Base-by-base conservation (phyloP, 2,329 filamentous ascomycete genomes). In the Curvularia sp. region DNA sequence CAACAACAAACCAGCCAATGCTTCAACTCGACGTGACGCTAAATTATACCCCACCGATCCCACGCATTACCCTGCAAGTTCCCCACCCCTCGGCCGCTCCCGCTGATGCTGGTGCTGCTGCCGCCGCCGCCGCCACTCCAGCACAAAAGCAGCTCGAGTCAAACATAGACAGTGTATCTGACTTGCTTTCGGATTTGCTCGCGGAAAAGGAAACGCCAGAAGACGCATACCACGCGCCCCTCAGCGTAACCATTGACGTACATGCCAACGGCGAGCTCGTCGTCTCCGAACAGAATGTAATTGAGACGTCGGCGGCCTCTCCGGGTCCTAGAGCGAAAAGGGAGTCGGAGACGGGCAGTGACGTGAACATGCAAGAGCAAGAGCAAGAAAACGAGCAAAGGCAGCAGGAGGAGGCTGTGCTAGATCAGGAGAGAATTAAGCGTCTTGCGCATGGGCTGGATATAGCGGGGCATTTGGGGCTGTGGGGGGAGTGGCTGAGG, bases 211-310 rank as follows among this genome's bases (percentile, higher is more conserved):
- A 68, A 9, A 3, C 39, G 8, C n/a, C 27, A 9, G 25, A 34
- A 3, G 12, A 28, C 3, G 0, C 28, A 0, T 49, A 49, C 38
- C 50, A 23, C 32, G 84, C 82, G 1, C 68, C 74, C 3, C 56
- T 75, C 27, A 83, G 83, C 57, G 76, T 90, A 23, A 81, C 81
- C 25, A 67, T 90, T 12, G 85, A 86, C 65, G 83, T 91, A 18
- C 80, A 84, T 19, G 79, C 83, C 34, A 87, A 88, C 55, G 88
- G 84, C 4, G 79, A 83, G 13, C 80, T 90, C 3, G 79, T 83
- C 18, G 79, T 91, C 34, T 75, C 82, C 3, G 82, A 84, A 23
- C 85, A 89, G 65, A 88, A 89, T 61, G 69, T 86, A 4, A 68
- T 85, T 15, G 49, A 12, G 4, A 23, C 36, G 4, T 48, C n/a